phyloP scores from a whole-genome alignment of 1,284 basidiomycete genomes.

The Thelephora terrestris region DNA sequence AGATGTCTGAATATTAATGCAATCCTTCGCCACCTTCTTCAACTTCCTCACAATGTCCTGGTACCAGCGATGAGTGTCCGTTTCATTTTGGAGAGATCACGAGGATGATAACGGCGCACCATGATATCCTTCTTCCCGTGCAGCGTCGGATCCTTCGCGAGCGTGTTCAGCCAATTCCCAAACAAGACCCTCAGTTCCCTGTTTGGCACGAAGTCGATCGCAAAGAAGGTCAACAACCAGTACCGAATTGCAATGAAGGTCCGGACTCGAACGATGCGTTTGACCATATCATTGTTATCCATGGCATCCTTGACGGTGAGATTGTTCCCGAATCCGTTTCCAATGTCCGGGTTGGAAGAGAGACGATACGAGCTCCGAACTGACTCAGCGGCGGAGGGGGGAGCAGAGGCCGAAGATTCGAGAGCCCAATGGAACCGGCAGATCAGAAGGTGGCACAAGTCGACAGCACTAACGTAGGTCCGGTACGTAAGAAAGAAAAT shows the following conservation, averaged over 20 bases:
- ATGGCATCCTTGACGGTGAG: too few relatives aligned
- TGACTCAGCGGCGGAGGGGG: constrained; percentile 22
- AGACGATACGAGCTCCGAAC: too few relatives aligned
- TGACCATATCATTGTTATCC: constrained; percentile 50
- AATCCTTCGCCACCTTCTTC: constrained; percentile 72
- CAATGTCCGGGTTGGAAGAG: too few relatives aligned
- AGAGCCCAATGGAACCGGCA: constrained; percentile 84
- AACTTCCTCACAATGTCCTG: constrained; percentile 72
- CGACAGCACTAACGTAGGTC: constrained; percentile 65
- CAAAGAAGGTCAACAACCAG: constrained; percentile 82
- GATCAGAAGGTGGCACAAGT: constrained; percentile 70
- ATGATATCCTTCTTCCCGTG: constrained; percentile 54
- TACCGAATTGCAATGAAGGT: constrained; percentile 82
- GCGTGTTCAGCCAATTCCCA: constrained; percentile 71
- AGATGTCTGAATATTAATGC: constrained; percentile 55
- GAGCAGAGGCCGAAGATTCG: constrained; percentile 25
- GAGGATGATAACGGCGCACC: constrained; percentile 35
- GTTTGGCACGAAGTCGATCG: constrained; percentile 78
- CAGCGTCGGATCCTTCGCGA: constrained; percentile 58
- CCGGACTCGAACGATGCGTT: constrained; percentile 71
- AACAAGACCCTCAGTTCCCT: constrained; percentile 61
- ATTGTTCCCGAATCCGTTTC: too few relatives aligned
- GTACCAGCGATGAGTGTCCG: not conserved
- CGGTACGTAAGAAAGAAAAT: constrained; percentile 86
- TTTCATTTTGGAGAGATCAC: not conserved